Percentiles rank a stretch among this genome's conserved stretches.
Conservation (phyloP, 805 yeast genomes). For the Crinitomyces ghanaensis region DNA sequence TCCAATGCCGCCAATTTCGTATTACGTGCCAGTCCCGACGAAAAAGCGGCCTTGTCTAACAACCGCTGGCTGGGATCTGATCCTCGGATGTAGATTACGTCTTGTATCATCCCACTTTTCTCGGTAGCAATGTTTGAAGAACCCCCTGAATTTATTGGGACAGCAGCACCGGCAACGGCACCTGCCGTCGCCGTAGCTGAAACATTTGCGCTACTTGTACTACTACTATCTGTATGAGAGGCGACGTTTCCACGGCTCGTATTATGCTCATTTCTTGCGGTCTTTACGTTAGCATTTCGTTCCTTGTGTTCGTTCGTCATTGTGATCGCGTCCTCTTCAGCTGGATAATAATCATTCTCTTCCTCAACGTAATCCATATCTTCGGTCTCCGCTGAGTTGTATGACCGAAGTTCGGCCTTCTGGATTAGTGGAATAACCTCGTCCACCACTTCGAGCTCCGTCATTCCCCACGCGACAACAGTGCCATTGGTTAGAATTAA, state of each 20-base stretch:
- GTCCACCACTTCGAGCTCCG: conserved; percentile 38
- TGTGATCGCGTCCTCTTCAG: neutral
- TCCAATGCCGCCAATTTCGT: conserved; percentile 78
- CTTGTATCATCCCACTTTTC: conserved; percentile 46
- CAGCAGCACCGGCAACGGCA: too few species aligned
- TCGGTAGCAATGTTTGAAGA: neutral
- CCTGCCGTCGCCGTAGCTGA: conserved; percentile 3
- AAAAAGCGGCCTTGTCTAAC: conserved; percentile 77
- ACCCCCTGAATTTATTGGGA: neutral
- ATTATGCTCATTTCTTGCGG: too few species aligned
- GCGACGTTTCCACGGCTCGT: neutral
- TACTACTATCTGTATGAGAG: conserved; percentile 3
- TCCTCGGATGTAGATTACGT: conserved; percentile 56
- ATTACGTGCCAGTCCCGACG: conserved; percentile 77
- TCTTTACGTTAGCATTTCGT: neutral
- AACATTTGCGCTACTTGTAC: too few species aligned
- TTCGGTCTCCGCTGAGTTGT: conserved; percentile 54
- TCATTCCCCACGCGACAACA: conserved; percentile 72
- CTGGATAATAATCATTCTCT: conserved; percentile 18
- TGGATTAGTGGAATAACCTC: conserved; percentile 35
- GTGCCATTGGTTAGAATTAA: conserved; percentile 69
- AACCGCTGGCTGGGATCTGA: conserved; percentile 35
- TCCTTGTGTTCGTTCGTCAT: conserved; percentile 4
- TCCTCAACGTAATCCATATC: conserved; percentile 70
- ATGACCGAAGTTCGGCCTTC: conserved; percentile 37